These are phyloP conservation scores for Diaporthe batatas DNA, from an alignment of 2,329 filamentous ascomycete species.

Conservation along the genomic window DNA sequence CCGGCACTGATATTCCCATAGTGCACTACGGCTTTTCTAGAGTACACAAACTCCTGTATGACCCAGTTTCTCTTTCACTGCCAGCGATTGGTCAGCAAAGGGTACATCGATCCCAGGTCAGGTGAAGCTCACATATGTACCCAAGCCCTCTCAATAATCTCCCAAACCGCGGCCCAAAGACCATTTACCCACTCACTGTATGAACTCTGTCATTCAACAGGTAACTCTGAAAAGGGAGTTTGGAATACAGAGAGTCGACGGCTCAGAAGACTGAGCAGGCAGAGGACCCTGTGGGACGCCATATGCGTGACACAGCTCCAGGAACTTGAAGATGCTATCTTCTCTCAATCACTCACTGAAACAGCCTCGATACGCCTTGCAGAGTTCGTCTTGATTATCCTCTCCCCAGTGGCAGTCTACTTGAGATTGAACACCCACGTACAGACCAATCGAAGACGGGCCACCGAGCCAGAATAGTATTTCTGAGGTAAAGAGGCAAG, in stretches of 20 bases:
- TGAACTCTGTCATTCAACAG: background rate
- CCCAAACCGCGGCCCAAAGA: conserved; percentile 11
- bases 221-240: background rate
- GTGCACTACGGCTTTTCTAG: conserved; percentile 1
- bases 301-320: background rate
- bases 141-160: conserved; percentile 13
- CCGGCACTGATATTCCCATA: conserved; percentile 3
- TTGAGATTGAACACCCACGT: background rate
- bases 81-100: background rate
- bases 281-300: conserved; percentile 1
- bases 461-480: conserved; percentile 36
- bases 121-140: conserved; percentile 1
- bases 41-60: background rate
- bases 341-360: background rate
- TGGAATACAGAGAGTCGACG: background rate
- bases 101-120: background rate
- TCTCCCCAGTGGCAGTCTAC: background rate
- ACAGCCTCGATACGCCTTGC: background rate
- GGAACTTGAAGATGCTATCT: background rate
- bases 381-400: background rate
- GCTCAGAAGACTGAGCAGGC: conserved; percentile 1
- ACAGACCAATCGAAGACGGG: background rate
- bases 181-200: background rate
- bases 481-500: no score
- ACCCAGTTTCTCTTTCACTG: conserved; percentile 12